Base-by-base conservation (phyloP, 768 basidiomycete species). In the Saitozyma sp. region DNA sequence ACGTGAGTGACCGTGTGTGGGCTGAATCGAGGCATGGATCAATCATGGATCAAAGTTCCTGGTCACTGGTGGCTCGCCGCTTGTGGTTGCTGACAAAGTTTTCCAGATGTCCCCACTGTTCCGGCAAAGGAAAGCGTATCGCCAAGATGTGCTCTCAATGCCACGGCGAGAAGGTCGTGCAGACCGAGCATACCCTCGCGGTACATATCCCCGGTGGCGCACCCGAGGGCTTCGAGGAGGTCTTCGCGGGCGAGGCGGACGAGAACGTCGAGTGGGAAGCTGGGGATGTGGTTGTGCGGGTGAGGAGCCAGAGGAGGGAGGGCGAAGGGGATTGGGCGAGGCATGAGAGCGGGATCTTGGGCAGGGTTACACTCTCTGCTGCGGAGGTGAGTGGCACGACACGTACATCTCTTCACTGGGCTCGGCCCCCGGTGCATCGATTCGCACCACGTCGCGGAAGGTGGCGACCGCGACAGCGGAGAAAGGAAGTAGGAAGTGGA, bases 191-290 rank as follows among this genome's bases (percentile, higher is more conserved):
- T 88, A 69, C 86, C 86, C 89, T 93, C 67, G 92, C 90, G 1
- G 84, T 98, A 20, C 91, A 96, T 51, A 85, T 97, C 53, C 84
- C 86, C 11, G 85, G 86, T 6, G 96, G 96, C 16, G 89, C 91
- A 82, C 91, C 94, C 0, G 96, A 99, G 74, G 92, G 90, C 0
- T 88, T 90, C 72, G 91, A 99, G 78, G 85, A 94, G 43, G 84
- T 94, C 0, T 97, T 93, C 63, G 91, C 96, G 70, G 92, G 92
- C n/a, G 94, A 97, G 77, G 90, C 90, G 50, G 96, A 98, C 76
- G 94, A 99, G 81, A 89, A 84, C 59, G 91, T 92, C 3, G 96
- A 98, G 69, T 96, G 90, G 90, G 93, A 95, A 73, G 83, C 96
- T 7, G 96, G 96, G 8, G 94, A 99, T 80, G 86, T 99, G 54